A percentile compares a stretch with the other conserved stretches of the same genome.
Evolutionary conservation across 805 yeast genomes (phyloP).

Genomic region (Candida verbasci): DNA sequence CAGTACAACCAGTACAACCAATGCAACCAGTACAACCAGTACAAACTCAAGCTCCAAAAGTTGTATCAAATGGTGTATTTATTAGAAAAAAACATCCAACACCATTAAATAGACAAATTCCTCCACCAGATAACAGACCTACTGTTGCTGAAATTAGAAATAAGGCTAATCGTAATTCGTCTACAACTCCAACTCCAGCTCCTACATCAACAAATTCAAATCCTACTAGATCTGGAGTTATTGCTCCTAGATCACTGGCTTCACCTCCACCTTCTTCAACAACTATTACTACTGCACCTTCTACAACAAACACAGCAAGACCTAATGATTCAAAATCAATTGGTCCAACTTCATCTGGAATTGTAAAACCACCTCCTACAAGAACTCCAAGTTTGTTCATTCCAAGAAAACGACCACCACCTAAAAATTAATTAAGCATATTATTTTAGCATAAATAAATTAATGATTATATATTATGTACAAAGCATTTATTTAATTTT

Average conservation of each 20-base stretch:
- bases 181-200: background rate
- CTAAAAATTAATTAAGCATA: background rate
- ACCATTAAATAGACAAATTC: background rate
- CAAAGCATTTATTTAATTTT: background rate
- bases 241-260: conserved; percentile 1
- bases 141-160: conserved; percentile 2
- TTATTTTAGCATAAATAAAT: background rate
- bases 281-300: background rate
- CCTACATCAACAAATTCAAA: background rate
- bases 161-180: background rate
- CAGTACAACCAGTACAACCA: background rate
- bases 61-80: background rate
- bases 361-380: conserved; percentile 7
- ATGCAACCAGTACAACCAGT: background rate
- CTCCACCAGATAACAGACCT: background rate
- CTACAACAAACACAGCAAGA: background rate
- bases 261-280: background rate
- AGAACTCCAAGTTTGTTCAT: conserved; percentile 5
- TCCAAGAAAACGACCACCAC: conserved; percentile 4
- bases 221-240: conserved; percentile 7
- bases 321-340: background rate
- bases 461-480: background rate
- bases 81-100: background rate
- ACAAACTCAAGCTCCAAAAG: background rate
- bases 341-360: conserved; percentile 10